A percentile compares a stretch with the other conserved stretches of the same genome.
phyloP scores from a whole-genome alignment of 352 stramenopile species.

The Pilasporangium apinafurcum region DNA sequence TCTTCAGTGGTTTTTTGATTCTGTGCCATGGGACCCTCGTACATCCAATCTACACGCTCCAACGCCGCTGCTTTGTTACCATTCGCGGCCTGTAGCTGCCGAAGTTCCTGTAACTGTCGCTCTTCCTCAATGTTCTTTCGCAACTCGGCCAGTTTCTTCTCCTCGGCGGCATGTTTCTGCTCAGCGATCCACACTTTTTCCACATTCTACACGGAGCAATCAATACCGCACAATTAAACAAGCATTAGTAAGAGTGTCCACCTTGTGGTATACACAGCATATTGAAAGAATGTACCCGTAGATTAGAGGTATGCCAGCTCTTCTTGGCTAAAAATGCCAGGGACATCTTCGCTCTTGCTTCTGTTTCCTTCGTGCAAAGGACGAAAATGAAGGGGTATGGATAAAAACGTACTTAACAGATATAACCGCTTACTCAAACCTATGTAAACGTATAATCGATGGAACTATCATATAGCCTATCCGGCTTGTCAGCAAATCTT shows the following conservation, averaged over 20 bases:
- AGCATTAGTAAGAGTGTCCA: not conserved
- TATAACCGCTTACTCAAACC: too few species aligned
- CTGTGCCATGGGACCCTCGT: slow-evolving; percentile 87
- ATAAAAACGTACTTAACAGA: too few species aligned
- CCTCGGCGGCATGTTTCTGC: slow-evolving; percentile 91
- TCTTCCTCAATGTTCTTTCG: slow-evolving; percentile 95
- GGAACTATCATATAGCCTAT: not conserved
- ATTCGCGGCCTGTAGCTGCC: slow-evolving; percentile 85
- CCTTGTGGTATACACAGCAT: not conserved
- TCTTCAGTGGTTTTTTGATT: slow-evolving; percentile 74
- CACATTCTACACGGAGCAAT: slow-evolving; percentile 77
- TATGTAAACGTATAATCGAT: too few species aligned
- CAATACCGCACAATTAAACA: slow-evolving; percentile 4
- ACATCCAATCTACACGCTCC: slow-evolving; percentile 96
- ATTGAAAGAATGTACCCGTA: slow-evolving; percentile 50
- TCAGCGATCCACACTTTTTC: slow-evolving; percentile 97
- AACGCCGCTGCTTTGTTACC: slow-evolving; percentile 71
- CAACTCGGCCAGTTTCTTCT: slow-evolving; percentile 92
- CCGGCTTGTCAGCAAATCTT: not conserved
- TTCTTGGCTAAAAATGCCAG: slow-evolving; percentile 95
- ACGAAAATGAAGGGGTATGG: too few species aligned
- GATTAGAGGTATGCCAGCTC: slow-evolving; percentile 96
- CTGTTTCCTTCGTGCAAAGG: not conserved
- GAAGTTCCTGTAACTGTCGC: slow-evolving; percentile 93
- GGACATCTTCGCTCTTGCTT: slow-evolving; percentile 45